A percentile compares a stretch with the other conserved stretches of the same genome.
phyloP scores from a whole-genome alignment of 371 early-diverging fungal genomes.

The Mucor indicus region DNA sequence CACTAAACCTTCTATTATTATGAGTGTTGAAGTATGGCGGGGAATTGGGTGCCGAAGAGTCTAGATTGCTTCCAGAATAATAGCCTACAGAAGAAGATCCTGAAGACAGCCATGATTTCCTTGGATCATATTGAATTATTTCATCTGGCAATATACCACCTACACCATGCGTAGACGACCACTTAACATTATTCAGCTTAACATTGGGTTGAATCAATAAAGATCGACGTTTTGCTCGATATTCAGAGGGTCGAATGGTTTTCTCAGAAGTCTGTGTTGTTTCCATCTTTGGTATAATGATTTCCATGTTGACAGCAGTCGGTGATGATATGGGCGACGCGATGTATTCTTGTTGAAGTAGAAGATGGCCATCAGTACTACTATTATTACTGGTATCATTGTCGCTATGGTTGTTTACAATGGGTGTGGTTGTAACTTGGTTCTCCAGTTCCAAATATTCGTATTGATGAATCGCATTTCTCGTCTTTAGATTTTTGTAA shows the following conservation, averaged over 20 bases:
- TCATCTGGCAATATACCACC: slow-evolving; percentile 26
- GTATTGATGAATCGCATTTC: slow-evolving; percentile 46
- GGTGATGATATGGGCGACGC: background rate
- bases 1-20: too few relatives aligned
- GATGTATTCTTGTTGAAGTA: background rate
- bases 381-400: background rate
- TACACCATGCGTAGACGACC: slow-evolving; percentile 12
- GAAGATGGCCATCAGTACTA: background rate
- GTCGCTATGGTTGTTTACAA: background rate
- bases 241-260: slow-evolving; percentile 41
- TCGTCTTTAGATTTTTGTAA: slow-evolving; percentile 29
- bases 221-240: slow-evolving; percentile 48
- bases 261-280: slow-evolving; percentile 8
- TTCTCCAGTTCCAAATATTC: slow-evolving; percentile 28
- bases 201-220: slow-evolving; percentile 31
- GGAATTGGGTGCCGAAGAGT: slow-evolving; percentile 14
- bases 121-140: background rate
- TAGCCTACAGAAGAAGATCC: slow-evolving; percentile 15
- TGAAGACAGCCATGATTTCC: slow-evolving; percentile 22
- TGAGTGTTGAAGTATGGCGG: too few relatives aligned
- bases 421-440: slow-evolving; percentile 4
- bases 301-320: background rate
- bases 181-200: too few relatives aligned
- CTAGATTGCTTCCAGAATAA: slow-evolving; percentile 13
- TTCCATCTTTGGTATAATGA: background rate